phyloP scores from a whole-genome alignment of 2,329 filamentous ascomycete species.

The Pestalotiopsis sp. region DNA sequence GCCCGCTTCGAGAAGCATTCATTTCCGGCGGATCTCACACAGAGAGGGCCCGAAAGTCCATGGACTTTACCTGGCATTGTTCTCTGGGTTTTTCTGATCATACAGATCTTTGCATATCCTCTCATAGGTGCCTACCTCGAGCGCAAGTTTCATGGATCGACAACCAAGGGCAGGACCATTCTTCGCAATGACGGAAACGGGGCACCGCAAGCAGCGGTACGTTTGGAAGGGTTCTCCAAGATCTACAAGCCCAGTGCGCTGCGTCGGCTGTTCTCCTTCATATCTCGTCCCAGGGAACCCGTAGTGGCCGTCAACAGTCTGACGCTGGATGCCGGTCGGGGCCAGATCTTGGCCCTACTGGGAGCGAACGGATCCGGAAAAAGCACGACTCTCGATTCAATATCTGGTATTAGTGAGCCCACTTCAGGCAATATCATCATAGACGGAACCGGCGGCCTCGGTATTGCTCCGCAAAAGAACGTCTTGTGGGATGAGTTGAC shows the following conservation, averaged over 20 bases:
- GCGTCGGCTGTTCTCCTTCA: constrained; percentile 50
- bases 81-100: constrained; percentile 74
- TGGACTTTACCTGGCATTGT: constrained; percentile 74
- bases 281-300: constrained; percentile 55
- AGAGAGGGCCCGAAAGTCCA: constrained; percentile 63
- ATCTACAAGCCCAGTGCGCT: constrained; percentile 70
- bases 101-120: constrained; percentile 80
- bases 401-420: constrained; percentile 78
- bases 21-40: constrained; percentile 59
- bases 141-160: constrained; percentile 73
- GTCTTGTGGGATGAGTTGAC: constrained; percentile 90
- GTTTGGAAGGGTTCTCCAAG: constrained; percentile 75
- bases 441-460: constrained; percentile 76
- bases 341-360: constrained; percentile 83
- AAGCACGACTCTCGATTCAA: constrained; percentile 84
- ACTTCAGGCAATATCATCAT: constrained; percentile 78
- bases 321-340: constrained; percentile 69
- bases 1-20: constrained; percentile 73
- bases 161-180: constrained; percentile 61
- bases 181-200: constrained; percentile 32
- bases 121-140: constrained; percentile 76
- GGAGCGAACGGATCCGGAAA: constrained; percentile 92
- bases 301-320: constrained; percentile 81
- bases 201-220: constrained; percentile 58
- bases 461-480: constrained; percentile 90